Conservation (phyloP, 768 basidiomycete genomes). For the Amanita exitialis region DNA sequence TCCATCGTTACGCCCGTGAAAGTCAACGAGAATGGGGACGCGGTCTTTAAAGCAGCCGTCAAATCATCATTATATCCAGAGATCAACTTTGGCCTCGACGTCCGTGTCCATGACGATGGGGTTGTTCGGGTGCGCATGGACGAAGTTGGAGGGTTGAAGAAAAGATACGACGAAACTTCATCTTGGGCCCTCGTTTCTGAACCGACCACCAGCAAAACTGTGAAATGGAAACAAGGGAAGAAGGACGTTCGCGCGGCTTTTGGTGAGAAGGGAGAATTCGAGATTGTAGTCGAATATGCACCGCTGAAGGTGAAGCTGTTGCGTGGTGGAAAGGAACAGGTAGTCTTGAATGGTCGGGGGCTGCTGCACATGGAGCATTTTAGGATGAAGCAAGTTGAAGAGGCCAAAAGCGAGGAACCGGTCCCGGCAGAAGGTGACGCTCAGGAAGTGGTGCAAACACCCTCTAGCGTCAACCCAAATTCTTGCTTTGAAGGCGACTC, state of each 20-base stretch:
- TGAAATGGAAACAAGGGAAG: slow-evolving; percentile 61
- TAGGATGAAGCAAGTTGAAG: slow-evolving; percentile 47
- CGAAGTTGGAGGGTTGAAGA: slow-evolving; percentile 67
- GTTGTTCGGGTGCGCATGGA: slow-evolving; percentile 92
- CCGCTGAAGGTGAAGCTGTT: slow-evolving; percentile 71
- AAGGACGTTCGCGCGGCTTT: slow-evolving; percentile 55
- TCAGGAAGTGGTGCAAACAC: slow-evolving; percentile 1
- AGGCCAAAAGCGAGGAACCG: slow-evolving; percentile 33
- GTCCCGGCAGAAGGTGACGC: neutral
- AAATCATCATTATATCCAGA: slow-evolving; percentile 77
- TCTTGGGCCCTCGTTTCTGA: slow-evolving; percentile 79
- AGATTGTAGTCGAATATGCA: slow-evolving; percentile 60
- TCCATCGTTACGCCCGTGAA: slow-evolving; percentile 50
- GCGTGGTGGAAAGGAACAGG: slow-evolving; percentile 68
- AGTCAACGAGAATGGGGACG: slow-evolving; percentile 34
- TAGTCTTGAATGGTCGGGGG: slow-evolving; percentile 83
- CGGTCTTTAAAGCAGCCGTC: slow-evolving; percentile 66
- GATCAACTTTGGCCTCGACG: slow-evolving; percentile 70
- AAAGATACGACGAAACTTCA: slow-evolving; percentile 87
- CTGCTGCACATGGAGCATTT: slow-evolving; percentile 99
- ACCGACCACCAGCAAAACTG: slow-evolving; percentile 48
- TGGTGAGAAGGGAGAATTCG: slow-evolving; percentile 50
- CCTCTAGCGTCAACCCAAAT: neutral
- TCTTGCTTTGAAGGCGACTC: slow-evolving; percentile 59
- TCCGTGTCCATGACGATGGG: slow-evolving; percentile 81